Percentiles rank a stretch among this genome's conserved stretches.
Conservation (phyloP, 2,329 filamentous ascomycete species). For the Venturia oleaginea region DNA sequence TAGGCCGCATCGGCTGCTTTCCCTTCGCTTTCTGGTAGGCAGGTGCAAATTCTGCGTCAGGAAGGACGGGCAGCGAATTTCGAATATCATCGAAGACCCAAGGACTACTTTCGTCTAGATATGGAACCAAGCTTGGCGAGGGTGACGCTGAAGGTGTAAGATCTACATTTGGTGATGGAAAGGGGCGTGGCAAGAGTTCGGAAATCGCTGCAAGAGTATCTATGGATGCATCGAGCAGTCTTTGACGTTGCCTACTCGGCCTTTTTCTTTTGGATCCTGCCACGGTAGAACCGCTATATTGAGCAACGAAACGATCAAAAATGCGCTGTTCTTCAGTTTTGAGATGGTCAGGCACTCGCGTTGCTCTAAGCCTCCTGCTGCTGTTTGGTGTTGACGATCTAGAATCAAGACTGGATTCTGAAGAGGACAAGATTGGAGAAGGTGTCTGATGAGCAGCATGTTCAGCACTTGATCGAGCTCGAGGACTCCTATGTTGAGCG, state of each 20-base stretch:
- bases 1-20: not conserved
- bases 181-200: not conserved
- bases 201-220: not conserved
- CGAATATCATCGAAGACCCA: conserved; percentile 7
- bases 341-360: not conserved
- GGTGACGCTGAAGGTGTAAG: not conserved
- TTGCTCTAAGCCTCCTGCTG: not conserved
- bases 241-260: not conserved
- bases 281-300: not conserved
- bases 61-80: not conserved
- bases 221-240: not conserved
- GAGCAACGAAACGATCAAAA: conserved; percentile 5
- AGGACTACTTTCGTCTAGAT: not conserved
- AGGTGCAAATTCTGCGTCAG: not conserved
- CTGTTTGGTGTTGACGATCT: not conserved
- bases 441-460: not conserved
- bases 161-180: not conserved
- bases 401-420: not conserved
- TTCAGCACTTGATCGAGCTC: not conserved
- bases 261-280: conserved; percentile 8
- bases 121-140: not conserved
- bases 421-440: not conserved
- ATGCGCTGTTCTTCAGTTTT: conserved; percentile 11
- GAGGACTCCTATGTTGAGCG: not conserved
- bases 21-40: not conserved